Percentiles rank a stretch among this genome's conserved stretches.
Evolutionary conservation across 108 stramenopile genomes (phyloP).

Genomic region (Stephanodiscus triporus): DNA sequence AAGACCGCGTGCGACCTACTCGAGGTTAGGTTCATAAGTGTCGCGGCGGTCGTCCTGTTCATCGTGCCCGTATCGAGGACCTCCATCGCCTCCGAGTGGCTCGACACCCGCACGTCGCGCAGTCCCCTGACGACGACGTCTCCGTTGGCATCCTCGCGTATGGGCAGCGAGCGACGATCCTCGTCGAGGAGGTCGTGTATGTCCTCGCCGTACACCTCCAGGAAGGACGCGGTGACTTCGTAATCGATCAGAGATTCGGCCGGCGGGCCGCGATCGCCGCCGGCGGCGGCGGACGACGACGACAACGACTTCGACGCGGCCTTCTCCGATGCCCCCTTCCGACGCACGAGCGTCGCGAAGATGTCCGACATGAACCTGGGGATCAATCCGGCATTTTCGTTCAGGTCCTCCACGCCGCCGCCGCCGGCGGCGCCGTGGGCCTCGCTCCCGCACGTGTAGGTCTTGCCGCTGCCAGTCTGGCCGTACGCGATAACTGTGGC

Average conservation of each 20-base stretch:
- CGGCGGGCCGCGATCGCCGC: not conserved
- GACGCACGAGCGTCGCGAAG: constrained; percentile 56
- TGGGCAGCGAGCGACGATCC: constrained; percentile 63
- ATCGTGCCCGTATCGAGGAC: constrained; percentile 87
- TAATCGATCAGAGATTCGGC: constrained; percentile 52
- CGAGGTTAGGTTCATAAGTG: constrained; percentile 89
- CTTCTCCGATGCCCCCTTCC: constrained; percentile 43
- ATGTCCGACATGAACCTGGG: constrained; percentile 91
- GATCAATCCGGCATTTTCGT: constrained; percentile 77
- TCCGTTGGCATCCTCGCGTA: constrained; percentile 79
- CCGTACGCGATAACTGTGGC: constrained; percentile 92
- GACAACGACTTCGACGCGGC: too few relatives aligned
- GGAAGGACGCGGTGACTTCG: constrained; percentile 77
- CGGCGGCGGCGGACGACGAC: too few relatives aligned
- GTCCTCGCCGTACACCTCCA: constrained; percentile 96
- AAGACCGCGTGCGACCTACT: constrained; percentile 87
- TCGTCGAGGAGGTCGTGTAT: constrained; percentile 86
- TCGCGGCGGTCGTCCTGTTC: constrained; percentile 92
- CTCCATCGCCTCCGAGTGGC: constrained; percentile 62
- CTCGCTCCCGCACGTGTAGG: constrained; percentile 88
- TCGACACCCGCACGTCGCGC: constrained; percentile 45
- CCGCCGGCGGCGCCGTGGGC: constrained; percentile 47
- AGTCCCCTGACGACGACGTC: constrained; percentile 70
- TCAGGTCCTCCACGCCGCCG: constrained; percentile 19
- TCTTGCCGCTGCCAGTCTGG: constrained; percentile 89